A percentile compares a stretch with the other conserved stretches of the same genome.
Conservation (phyloP, 495 filamentous ascomycete species). For the Aspergillus taichungensis region DNA sequence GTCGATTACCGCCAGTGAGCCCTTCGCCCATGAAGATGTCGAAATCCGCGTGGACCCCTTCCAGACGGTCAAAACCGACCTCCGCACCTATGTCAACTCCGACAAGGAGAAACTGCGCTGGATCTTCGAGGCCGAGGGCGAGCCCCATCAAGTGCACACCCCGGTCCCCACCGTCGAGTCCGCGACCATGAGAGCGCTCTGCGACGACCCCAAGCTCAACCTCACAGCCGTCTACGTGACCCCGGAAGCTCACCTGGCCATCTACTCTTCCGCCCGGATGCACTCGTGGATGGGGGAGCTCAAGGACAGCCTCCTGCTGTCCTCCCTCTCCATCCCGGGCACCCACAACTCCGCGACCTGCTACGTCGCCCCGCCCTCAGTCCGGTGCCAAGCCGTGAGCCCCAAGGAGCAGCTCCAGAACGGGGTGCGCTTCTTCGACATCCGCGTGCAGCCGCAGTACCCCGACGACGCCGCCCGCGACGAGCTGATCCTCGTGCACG, state of each 20-base stretch:
- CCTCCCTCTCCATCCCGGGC: constrained; percentile 81
- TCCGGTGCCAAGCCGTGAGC: constrained; percentile 82
- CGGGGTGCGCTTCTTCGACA: constrained; percentile 90
- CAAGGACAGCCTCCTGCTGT: constrained; percentile 57
- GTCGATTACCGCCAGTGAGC: constrained; percentile 34
- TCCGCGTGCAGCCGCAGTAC: constrained; percentile 62
- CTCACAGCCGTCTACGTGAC: constrained; percentile 70
- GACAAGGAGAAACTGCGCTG: constrained; percentile 51
- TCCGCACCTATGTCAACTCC: constrained; percentile 34
- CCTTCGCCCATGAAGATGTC: constrained; percentile 47
- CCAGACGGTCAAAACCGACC: constrained; percentile 44
- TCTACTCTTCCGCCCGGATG: constrained; percentile 66
- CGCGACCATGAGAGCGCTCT: constrained; percentile 45
- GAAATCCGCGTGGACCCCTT: constrained; percentile 52
- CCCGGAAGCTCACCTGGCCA: constrained; percentile 53
- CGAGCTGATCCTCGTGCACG: constrained; percentile 60
- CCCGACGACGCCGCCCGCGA: constrained; percentile 47
- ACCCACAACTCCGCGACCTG: constrained; percentile 91
- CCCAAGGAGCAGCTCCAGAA: constrained; percentile 73
- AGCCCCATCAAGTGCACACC: constrained; percentile 53
- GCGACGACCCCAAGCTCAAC: constrained; percentile 46
- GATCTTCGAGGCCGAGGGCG: constrained; percentile 51
- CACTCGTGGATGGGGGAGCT: constrained; percentile 75
- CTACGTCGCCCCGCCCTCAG: constrained; percentile 76
- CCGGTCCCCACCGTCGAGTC: constrained; percentile 48